These are phyloP conservation scores for Yarrowia divulgata DNA, from an alignment of 805 yeast species.

Conservation along the genomic window DNA sequence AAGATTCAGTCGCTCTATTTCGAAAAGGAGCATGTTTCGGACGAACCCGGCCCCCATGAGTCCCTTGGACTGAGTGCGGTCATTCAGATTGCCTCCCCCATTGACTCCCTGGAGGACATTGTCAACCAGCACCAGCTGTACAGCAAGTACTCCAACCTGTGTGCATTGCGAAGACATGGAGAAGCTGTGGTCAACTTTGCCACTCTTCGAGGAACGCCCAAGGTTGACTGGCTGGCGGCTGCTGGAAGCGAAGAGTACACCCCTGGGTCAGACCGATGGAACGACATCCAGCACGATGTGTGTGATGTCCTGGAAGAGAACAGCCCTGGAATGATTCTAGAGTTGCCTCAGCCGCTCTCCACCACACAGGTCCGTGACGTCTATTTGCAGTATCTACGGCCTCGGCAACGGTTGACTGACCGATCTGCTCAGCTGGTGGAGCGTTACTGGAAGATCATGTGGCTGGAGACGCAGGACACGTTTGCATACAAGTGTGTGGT, in stretches of 20 bases:
- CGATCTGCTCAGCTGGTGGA: constrained; percentile 18
- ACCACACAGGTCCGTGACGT: background rate
- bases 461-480: constrained; percentile 24
- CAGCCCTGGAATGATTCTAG: constrained; percentile 4
- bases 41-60: constrained; percentile 16
- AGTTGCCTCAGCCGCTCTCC: constrained; percentile 14
- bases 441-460: constrained; percentile 30
- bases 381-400: constrained; percentile 17
- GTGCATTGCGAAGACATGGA: constrained; percentile 18
- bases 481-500: constrained; percentile 37
- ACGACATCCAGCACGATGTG: constrained; percentile 14
- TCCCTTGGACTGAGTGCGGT: constrained; percentile 18
- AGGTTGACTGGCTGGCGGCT: constrained; percentile 21
- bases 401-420: constrained; percentile 19
- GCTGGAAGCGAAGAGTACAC: constrained; percentile 9
- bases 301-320: background rate
- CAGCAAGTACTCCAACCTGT: background rate
- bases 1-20: constrained; percentile 32
- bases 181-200: constrained; percentile 24
- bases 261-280: constrained; percentile 1
- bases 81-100: constrained; percentile 3
- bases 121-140: constrained; percentile 34
- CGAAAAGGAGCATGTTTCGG: constrained; percentile 20
- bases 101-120: constrained; percentile 22
- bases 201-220: constrained; percentile 20